Conservation (phyloP, 805 yeast species). For the Sugiyamaella marilandica region DNA sequence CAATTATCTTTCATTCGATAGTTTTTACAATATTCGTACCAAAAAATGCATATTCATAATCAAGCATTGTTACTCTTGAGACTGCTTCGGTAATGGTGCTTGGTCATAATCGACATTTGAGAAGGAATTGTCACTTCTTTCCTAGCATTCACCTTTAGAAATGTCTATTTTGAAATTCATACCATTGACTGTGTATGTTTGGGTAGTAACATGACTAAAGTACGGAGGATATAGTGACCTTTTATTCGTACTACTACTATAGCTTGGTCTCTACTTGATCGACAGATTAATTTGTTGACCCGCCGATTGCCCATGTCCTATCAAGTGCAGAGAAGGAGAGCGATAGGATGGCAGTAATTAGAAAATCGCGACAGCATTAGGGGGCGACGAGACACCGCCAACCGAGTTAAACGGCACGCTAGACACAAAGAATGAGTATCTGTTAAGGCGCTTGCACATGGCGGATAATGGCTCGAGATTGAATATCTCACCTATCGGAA, state of each 20-base stretch:
- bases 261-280: neutral
- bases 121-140: neutral
- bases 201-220: neutral
- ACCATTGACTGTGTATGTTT: neutral
- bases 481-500: slow-evolving; percentile 34
- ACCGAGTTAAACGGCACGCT: slow-evolving; percentile 33
- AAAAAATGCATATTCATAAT: too few species aligned
- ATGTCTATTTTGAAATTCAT: neutral
- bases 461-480: slow-evolving; percentile 31
- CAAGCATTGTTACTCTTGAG: neutral
- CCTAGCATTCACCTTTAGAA: neutral
- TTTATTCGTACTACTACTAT: neutral
- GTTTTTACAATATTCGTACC: neutral
- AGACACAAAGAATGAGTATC: slow-evolving; percentile 32
- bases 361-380: slow-evolving; percentile 44
- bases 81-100: neutral
- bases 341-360: slow-evolving; percentile 1
- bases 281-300: too few species aligned
- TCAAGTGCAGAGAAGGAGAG: too few species aligned
- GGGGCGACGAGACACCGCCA: slow-evolving; percentile 36
- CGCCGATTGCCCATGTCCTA: too few species aligned
- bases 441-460: slow-evolving; percentile 24
- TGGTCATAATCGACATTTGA: neutral
- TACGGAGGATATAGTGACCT: slow-evolving; percentile 1
- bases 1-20: neutral